A percentile compares a stretch with the other conserved stretches of the same genome.
These are phyloP conservation scores for Peronospora farinosa DNA, from an alignment of 352 stramenopile genomes.

Conservation along the genomic window DNA sequence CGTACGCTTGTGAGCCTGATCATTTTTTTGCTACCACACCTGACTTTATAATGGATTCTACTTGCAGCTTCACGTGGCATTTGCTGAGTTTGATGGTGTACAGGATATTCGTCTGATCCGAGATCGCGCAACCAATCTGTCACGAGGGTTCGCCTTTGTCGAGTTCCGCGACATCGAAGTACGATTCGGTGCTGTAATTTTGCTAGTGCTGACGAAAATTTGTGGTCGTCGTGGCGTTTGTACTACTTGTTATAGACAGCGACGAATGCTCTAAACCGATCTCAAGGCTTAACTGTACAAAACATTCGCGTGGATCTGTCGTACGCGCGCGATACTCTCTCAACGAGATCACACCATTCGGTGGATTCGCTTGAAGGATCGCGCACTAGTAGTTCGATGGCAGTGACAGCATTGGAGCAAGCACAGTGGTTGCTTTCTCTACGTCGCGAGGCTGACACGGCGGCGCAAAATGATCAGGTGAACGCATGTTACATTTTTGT, in stretches of 20 bases:
- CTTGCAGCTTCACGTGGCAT: slow-evolving; percentile 64
- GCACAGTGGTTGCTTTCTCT: slow-evolving; percentile 78
- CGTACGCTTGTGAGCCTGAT: neutral
- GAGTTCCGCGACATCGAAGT: slow-evolving; percentile 71
- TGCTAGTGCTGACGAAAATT: slow-evolving; percentile 2
- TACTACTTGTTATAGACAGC: slow-evolving; percentile 23
- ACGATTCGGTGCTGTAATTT: slow-evolving; percentile 7
- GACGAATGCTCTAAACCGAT: slow-evolving; percentile 28
- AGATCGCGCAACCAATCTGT: slow-evolving; percentile 57
- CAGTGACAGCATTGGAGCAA: slow-evolving; percentile 62
- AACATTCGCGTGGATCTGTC: slow-evolving; percentile 44
- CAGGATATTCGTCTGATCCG: slow-evolving; percentile 69
- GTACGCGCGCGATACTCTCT: slow-evolving; percentile 47
- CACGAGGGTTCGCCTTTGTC: slow-evolving; percentile 72
- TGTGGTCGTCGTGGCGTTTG: slow-evolving; percentile 1
- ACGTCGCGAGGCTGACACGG: slow-evolving; percentile 28
- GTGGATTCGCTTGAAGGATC: slow-evolving; percentile 7
- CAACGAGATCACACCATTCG: slow-evolving; percentile 14
- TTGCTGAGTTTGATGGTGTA: slow-evolving; percentile 57
- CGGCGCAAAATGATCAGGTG: slow-evolving; percentile 39
- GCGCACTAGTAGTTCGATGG: slow-evolving; percentile 38
- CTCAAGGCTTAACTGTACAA: slow-evolving; percentile 31
- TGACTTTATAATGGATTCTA: neutral
- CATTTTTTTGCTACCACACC: neutral
- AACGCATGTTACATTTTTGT: slow-evolving; percentile 34